Evolutionary conservation across 2,329 filamentous ascomycete genomes (phyloP), one percentile per base, ranked within the genome.

Genomic region (Kalmusia sp.): DNA sequence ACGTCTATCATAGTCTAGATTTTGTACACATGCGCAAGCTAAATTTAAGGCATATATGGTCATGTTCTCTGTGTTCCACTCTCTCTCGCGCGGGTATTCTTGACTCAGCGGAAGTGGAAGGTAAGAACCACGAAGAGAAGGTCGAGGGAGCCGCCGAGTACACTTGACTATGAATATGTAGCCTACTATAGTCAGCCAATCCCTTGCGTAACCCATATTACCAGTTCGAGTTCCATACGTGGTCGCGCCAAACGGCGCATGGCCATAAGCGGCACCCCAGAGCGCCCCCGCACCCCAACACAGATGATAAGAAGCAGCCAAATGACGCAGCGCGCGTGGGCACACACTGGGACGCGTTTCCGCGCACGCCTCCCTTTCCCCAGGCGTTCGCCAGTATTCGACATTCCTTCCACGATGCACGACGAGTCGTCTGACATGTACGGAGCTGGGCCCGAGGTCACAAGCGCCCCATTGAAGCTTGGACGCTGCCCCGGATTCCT

Each of bases 381-480:
- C 45, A 51, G 46, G 3, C 31, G 31, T 48, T 49, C 37, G 46
- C 44, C n/a, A 34, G 37, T 25, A 19, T 30, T 19, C 34, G 19
- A 30, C 34, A 39, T 15, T 19, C 22, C 22, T 44, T 22, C 28
- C 39, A 40, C 30, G 19, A 54, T 24, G 22, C 33, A 4, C 9
- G 2, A 31, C 27, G 30, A 34, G 49, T 55, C 56, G 52, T 45
- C 49, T 55, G 52, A 58, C 56, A 19, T 21, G 6, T n/a, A n/a
- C 35, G 17, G 39, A 25, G 12, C 33, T 17, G 35, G 39, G 15
- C 28, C 58, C 61, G 59, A 68, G 66, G 62, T 69, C 66, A 67
- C 63, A 63, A 64, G 63, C 61, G 52, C 53, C 58, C 38, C 58
- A 28, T 48, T 55, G 48, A 62, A 60, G 63, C 60, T 60, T 58